Evolutionary conservation across 306 rosid genomes (phyloP), one percentile per base, ranked within the genome.

Genomic region (Castanea mollissima): DNA sequence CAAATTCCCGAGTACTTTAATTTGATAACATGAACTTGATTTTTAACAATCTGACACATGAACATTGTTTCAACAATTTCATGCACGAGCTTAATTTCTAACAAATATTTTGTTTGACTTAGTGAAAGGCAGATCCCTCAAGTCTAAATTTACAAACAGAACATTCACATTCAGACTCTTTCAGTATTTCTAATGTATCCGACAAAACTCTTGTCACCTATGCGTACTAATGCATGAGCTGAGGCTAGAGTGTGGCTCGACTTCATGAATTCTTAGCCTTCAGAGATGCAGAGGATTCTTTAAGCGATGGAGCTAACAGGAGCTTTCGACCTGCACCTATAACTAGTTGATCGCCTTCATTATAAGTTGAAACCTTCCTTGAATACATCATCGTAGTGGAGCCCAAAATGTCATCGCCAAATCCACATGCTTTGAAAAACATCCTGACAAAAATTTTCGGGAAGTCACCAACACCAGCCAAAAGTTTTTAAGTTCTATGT

Each of bases 371-470:
- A 60, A 78, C 75, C 52, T 82, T 74, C 80, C 91, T 82, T 5
- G 85, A 77, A 81, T 93, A 93, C 90, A 87, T 82, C 91, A 93
- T 93, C 79, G 93, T 88, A 4, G 97, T 93, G 76, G 98, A 89
- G 58, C 87, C 71, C 88, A 91, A 80, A 76, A 86, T 76, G 87
- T 91, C 97, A 51, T 87, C 75, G 63, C 93, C 93, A 86, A 90
- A 93, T 78, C 98, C 97, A 85, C 98, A 91, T n/a, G 88, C 91
- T 79, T 83, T 73, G 69, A 93, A 93, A 86, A 93, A 93, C 46
- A 83, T 86, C 87, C 97, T 91, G 87, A 82, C 11, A 75, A 31
- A 62, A n/a, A 19, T 19, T n/a, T 12, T 35, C 38, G 27, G 5
- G 49, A 68, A 67, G 65, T 65, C 65, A 71, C 57, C 49, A 71